Base-by-base conservation (phyloP, 805 yeast species). In the Candida peoriensis region DNA sequence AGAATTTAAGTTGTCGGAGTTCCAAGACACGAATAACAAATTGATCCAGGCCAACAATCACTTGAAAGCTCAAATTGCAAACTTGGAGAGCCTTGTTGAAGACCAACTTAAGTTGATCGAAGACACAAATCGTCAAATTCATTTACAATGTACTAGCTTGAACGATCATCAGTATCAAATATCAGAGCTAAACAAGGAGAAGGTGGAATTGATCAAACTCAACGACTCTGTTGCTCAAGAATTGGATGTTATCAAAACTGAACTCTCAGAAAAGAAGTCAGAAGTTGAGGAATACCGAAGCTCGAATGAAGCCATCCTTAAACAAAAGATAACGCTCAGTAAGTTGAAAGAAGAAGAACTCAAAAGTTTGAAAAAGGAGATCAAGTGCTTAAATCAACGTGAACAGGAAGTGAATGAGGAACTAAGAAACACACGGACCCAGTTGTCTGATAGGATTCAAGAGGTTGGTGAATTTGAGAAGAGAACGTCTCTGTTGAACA, bases 281-380 rank as follows among this genome's bases (percentile, higher is more conserved):
- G n/a, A n/a, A n/a, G n/a, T n/a, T n/a, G n/a, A n/a, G n/a, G n/a
- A n/a, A n/a, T n/a, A n/a, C n/a, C n/a, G n/a, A n/a, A n/a, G n/a
- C n/a, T n/a, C n/a, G n/a, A n/a, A n/a, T n/a, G n/a, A n/a, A n/a
- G n/a, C n/a, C n/a, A n/a, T n/a, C n/a, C n/a, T n/a, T n/a, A n/a
- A n/a, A n/a, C n/a, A n/a, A n/a, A n/a, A n/a, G n/a, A n/a, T n/a
- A n/a, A n/a, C 28, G 17, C 25, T 21, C 4, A 20, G 42, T 3
- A 33, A 33, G 21, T 36, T 31, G 8, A 47, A 44, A 24, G 43
- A 41, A 7, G 44, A 41, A 1, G 54, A 43, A 16, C 45, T 43
- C 8, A 34, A 32, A 11, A 28, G 33, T 2, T 23, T 44, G 28
- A 50, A 35, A 19, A 22, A n/a, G 4, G 25, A 18, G 11, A 24